phyloP scores from a whole-genome alignment of 257 asterid species.

The Gentiana dahurica region DNA sequence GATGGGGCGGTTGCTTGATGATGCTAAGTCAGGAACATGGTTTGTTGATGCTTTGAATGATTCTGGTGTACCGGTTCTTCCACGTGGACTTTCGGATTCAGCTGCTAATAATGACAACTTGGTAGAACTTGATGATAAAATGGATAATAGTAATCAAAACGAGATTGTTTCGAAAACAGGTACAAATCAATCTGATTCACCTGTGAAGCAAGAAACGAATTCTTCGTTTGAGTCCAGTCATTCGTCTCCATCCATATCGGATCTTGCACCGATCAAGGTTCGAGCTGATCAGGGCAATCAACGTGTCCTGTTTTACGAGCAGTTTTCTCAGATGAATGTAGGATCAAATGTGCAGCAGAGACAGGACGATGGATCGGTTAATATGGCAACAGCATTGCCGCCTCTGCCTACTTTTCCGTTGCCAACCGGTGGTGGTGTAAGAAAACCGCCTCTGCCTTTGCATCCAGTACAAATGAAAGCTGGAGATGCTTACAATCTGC shows the following conservation, averaged over 20 bases:
- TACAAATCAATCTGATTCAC: conserved; percentile 15
- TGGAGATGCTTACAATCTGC: conserved; percentile 41
- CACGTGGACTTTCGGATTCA: conserved; percentile 52
- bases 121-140: conserved; percentile 30
- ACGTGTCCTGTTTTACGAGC: conserved; percentile 40
- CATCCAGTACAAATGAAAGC: conserved; percentile 46
- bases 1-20: conserved; percentile 53
- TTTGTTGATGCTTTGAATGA: conserved; percentile 63
- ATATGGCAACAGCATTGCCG: conserved; percentile 9
- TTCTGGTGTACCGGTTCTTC: conserved; percentile 31
- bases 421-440: conserved; percentile 8
- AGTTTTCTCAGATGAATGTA: conserved; percentile 36
- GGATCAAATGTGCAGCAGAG: conserved; percentile 22
- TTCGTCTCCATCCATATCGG: conserved; percentile 48
- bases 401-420: conserved; percentile 15
- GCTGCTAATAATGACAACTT: conserved; percentile 35
- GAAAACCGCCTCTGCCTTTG: conserved; percentile 67
- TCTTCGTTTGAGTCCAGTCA: conserved; percentile 51
- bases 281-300: conserved; percentile 31
- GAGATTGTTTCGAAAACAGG: conserved; percentile 14
- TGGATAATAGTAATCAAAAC: conserved; percentile 17
- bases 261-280: conserved; percentile 46
- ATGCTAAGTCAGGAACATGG: conserved; percentile 72
- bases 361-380: conserved; percentile 10
- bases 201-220: conserved; percentile 26